Percentiles rank a stretch among this genome's conserved stretches.
Evolutionary conservation across 495 filamentous ascomycete species (phyloP).

Genomic region (Penicillium angulare): DNA sequence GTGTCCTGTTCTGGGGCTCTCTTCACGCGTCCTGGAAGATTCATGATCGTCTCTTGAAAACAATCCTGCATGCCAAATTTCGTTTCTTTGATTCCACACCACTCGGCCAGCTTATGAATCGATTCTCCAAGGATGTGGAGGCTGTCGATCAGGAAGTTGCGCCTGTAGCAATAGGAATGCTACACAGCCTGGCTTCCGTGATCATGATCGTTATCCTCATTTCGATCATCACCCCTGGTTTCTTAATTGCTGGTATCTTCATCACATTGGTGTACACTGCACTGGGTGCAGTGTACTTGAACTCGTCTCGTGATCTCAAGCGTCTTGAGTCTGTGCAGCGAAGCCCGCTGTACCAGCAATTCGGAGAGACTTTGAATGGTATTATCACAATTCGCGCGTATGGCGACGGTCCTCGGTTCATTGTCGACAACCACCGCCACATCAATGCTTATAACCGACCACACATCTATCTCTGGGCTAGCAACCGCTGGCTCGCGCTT

Average conservation of each 20-base stretch:
- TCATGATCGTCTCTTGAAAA: conserved; percentile 73
- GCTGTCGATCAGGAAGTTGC: conserved; percentile 95
- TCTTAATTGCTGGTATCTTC: conserved; percentile 83
- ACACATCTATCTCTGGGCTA: conserved; percentile 96
- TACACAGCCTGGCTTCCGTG: conserved; percentile 68
- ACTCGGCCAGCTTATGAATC: conserved; percentile 95
- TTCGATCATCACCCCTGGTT: conserved; percentile 85
- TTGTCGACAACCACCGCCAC: conserved; percentile 83
- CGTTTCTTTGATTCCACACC: conserved; percentile 98
- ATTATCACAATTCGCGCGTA: conserved; percentile 98
- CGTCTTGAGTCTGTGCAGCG: conserved; percentile 90
- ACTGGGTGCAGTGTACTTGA: conserved; percentile 84
- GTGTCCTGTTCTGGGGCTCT: conserved; percentile 88
- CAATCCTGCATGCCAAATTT: conserved; percentile 86
- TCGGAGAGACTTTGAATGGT: conserved; percentile 92
- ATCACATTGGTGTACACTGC: conserved; percentile 80
- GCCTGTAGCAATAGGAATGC: conserved; percentile 77
- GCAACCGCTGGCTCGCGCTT: conserved; percentile 94
- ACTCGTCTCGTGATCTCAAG: conserved; percentile 90
- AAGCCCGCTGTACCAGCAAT: conserved; percentile 96
- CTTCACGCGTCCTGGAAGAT: conserved; percentile 84
- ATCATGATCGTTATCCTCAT: conserved; percentile 91
- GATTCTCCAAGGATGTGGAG: conserved; percentile 97
- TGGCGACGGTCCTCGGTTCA: conserved; percentile 88
- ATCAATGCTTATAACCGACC: conserved; percentile 92